Conservation (phyloP, 495 filamentous ascomycete genomes). For the Hyphodiscus hymeniophilus region DNA sequence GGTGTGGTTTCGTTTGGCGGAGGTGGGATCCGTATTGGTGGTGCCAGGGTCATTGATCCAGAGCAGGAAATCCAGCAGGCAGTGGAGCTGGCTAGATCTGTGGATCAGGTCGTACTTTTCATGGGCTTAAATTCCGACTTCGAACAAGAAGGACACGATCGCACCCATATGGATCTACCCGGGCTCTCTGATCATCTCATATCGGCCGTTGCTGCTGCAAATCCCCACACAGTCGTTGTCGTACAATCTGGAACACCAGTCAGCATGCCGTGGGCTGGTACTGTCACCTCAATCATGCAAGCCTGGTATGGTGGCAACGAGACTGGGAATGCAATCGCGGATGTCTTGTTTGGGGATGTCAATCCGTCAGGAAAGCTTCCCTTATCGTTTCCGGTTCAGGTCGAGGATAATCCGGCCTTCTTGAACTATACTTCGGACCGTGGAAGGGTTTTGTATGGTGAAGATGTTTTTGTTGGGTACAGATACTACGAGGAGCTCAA, state of each 20-base stretch:
- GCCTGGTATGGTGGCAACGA: constrained; percentile 75
- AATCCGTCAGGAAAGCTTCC: constrained; percentile 76
- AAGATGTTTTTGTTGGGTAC: constrained; percentile 73
- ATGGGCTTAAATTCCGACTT: constrained; percentile 61
- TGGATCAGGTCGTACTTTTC: constrained; percentile 59
- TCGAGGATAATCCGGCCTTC: constrained; percentile 68
- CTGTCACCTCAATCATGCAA: constrained; percentile 45
- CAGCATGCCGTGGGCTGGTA: constrained; percentile 58
- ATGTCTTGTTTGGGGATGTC: constrained; percentile 80
- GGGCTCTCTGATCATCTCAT: constrained; percentile 64
- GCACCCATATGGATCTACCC: constrained; percentile 58
- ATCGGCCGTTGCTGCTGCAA: constrained; percentile 60
- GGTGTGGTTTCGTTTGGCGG: constrained; percentile 42
- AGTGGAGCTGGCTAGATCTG: constrained; percentile 47
- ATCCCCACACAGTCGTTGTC: constrained; percentile 85
- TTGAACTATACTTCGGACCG: constrained; percentile 64
- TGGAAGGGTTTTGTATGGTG: constrained; percentile 64
- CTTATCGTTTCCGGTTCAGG: constrained; percentile 54
- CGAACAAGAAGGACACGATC: constrained; percentile 69
- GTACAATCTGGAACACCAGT: constrained; percentile 70
- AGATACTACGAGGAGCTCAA: constrained; percentile 66
- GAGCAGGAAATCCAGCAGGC: constrained; percentile 52
- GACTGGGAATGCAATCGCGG: constrained; percentile 75
- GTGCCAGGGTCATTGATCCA: constrained; percentile 42
- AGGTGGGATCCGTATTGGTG: constrained; percentile 56